Conservation (phyloP, 371 early-diverging fungal genomes). For the Paraphysoderma sedebokerense region DNA sequence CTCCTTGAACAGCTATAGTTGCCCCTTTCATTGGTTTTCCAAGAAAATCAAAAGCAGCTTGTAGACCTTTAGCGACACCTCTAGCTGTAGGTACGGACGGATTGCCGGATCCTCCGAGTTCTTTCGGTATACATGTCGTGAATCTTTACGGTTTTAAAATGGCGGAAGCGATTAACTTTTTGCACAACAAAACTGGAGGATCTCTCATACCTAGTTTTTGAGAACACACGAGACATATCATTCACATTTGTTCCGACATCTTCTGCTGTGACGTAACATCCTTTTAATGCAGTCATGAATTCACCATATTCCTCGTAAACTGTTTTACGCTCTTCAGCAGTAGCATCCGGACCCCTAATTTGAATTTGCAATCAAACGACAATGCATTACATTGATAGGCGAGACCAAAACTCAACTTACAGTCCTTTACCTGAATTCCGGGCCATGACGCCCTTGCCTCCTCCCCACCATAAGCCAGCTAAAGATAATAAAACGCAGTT, state of each 20-base stretch:
- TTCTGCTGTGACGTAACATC: slow-evolving; percentile 18
- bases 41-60: slow-evolving; percentile 13
- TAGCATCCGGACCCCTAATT: slow-evolving; percentile 1
- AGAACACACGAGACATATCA: slow-evolving; percentile 4
- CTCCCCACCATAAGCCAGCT: slow-evolving; percentile 13
- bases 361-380: not conserved
- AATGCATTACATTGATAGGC: not conserved
- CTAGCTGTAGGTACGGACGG: slow-evolving; percentile 18
- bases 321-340: slow-evolving; percentile 3
- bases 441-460: slow-evolving; percentile 21
- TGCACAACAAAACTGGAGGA: no score
- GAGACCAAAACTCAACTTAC: slow-evolving; percentile 4
- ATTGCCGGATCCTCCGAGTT: slow-evolving; percentile 15
- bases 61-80: slow-evolving; percentile 14
- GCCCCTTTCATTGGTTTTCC: slow-evolving; percentile 9
- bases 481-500: not conserved
- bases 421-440: slow-evolving; percentile 16
- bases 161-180: slow-evolving; percentile 8
- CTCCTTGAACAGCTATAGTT: slow-evolving; percentile 16
- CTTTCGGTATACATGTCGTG: slow-evolving; percentile 16
- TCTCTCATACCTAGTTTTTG: not conserved
- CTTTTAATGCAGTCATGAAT: slow-evolving; percentile 13
- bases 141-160: slow-evolving; percentile 13
- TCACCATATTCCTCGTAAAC: slow-evolving; percentile 20
- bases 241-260: slow-evolving; percentile 13